Percentiles rank a stretch among this genome's conserved stretches.
Conservation (phyloP, 2,329 filamentous ascomycete genomes). For the Thielaviopsis ethacetica region DNA sequence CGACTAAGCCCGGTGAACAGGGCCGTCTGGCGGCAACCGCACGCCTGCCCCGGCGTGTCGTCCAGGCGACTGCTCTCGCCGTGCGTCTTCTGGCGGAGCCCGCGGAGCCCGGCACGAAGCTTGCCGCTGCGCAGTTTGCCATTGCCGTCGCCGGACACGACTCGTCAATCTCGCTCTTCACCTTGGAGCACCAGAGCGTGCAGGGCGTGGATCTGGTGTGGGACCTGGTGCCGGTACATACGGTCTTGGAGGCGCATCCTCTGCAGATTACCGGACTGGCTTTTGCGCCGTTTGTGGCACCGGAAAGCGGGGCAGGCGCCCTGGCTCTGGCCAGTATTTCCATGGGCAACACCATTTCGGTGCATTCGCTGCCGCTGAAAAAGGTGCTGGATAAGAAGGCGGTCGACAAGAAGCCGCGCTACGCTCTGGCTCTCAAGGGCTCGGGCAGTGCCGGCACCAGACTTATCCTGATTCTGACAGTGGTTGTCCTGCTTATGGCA, state of each 20-base stretch:
- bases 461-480: constrained; percentile 35
- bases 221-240: constrained; percentile 35
- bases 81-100: constrained; percentile 48
- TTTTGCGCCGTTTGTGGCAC: constrained; percentile 36
- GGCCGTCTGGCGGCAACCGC: constrained; percentile 13
- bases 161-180: constrained; percentile 61
- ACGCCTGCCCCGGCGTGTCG: constrained; percentile 24
- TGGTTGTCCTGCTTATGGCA: constrained; percentile 40
- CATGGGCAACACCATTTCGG: constrained; percentile 61
- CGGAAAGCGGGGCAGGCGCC: constrained; percentile 26
- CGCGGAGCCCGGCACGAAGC: constrained; percentile 15
- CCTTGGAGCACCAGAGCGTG: constrained; percentile 48
- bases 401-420: constrained; percentile 37
- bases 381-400: constrained; percentile 24
- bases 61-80: constrained; percentile 61
- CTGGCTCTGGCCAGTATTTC: constrained; percentile 63
- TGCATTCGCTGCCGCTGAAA: constrained; percentile 61
- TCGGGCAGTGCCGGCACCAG: constrained; percentile 32
- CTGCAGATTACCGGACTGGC: constrained; percentile 41
- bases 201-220: constrained; percentile 31
- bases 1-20: constrained; percentile 16
- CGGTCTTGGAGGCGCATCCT: constrained; percentile 37
- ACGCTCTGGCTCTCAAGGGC: constrained; percentile 49
- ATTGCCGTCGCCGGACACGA: constrained; percentile 70
- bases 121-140: constrained; percentile 57